Evolutionary conservation across 805 yeast species (phyloP).

Genomic region (Lipomyces lipofer): DNA sequence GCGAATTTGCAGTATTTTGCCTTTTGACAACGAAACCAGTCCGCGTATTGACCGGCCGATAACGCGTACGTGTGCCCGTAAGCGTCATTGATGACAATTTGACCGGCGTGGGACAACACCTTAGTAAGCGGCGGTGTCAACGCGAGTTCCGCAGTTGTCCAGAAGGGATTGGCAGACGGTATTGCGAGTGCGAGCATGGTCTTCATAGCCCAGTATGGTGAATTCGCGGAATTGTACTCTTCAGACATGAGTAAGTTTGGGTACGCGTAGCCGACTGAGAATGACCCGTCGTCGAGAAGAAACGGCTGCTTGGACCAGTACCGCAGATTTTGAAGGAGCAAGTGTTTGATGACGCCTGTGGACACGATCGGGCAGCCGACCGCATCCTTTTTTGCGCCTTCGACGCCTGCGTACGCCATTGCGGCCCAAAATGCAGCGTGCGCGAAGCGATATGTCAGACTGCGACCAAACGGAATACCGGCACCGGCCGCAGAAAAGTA

Average conservation of each 20-base stretch:
- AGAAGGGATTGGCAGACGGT: conserved; percentile 31
- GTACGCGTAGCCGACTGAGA: conserved; percentile 34
- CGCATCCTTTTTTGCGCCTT: conserved; percentile 16
- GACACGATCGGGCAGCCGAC: conserved; percentile 31
- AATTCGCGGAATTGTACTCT: conserved; percentile 33
- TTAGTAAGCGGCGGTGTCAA: not conserved
- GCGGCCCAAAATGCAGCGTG: conserved; percentile 35
- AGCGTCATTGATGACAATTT: conserved; percentile 8
- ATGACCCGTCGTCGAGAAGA: conserved; percentile 30
- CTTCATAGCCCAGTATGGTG: conserved; percentile 37
- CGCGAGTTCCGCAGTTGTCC: conserved; percentile 29
- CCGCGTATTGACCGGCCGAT: conserved; percentile 13
- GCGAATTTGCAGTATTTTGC: conserved; percentile 36
- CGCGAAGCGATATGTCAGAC: conserved; percentile 35
- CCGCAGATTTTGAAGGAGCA: conserved; percentile 32
- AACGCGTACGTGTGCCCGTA: conserved; percentile 17
- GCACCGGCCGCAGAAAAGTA: conserved; percentile 35
- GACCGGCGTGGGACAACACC: conserved; percentile 9
- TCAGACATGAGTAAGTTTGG: conserved; percentile 35
- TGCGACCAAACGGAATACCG: conserved; percentile 35
- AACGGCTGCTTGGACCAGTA: conserved; percentile 36
- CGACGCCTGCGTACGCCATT: conserved; percentile 29
- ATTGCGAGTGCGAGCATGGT: conserved; percentile 30
- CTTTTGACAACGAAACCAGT: conserved; percentile 26
- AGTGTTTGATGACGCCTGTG: conserved; percentile 33